Base-by-base conservation (phyloP, 192 early-diverging fungal genomes). In the Backusella morwellensis region DNA sequence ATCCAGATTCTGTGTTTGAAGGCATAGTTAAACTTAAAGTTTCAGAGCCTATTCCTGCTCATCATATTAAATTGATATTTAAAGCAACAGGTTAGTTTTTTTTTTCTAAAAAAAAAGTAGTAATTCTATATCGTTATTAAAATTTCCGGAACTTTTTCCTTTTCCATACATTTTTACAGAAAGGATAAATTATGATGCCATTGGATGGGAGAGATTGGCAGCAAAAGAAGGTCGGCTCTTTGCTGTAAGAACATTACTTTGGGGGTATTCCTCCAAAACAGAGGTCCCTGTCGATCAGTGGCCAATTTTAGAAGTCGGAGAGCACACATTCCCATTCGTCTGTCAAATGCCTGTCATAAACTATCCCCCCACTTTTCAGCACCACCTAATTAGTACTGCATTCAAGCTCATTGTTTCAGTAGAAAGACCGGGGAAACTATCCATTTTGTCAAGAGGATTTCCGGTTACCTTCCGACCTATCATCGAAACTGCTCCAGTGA, bases 61-160 rank as follows among this genome's bases (percentile, higher is more conserved):
- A 74, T 36, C 71, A 77, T 66, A 14, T 81, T 5, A 76, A 77
- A 32, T 44, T 81, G 6, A 59, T 81, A 4, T 70, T 81, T 63
- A 72, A 73, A 38, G 75, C 80, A 41, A 52, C 75, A 36, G 76
- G 80, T 81, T 50, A 42, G 68, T 34, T 19, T 38, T 38, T 36
- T 9, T 38, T 36, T 36, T 36, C 6, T 36, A 7, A 36, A 36
- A 38, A 38, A 38, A 36, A 36, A 66, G 36, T 3, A 19, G 9
- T 21, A n/a, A 6, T 38, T 14, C 21, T 23, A 2, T 23, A 9
- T 41, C 35, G 17, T 19, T 21, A 23, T 23, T 12, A 69, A 69
- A 32, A 1, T 19, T 32, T 14, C 17, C 26, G 34, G 17, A 15
- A 67, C 6, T 35, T n/a, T 32, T 35, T 35, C 17, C 1, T 35